Evolutionary conservation across 148 eudicot species (phyloP), one percentile per base, ranked within the genome.

Genomic region (Spergularia bocconei): DNA sequence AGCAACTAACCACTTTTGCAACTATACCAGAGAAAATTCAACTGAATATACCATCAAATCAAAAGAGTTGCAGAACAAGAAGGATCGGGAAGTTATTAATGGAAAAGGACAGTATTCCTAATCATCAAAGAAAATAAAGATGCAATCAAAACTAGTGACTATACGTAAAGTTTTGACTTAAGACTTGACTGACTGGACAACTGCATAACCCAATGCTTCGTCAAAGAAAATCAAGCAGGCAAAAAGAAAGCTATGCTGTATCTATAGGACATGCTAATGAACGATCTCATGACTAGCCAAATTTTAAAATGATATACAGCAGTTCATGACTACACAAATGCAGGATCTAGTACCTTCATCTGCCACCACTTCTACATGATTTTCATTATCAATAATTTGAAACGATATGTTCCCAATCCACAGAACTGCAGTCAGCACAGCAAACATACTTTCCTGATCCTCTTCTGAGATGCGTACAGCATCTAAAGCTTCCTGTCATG

Each of bases 381-480:
- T 89, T 80, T 91, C 97, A 75, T 79, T 77, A 86, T 88, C 94
- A 78, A 74, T 75, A 47, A 84, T 90, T 77, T 89, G 83, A 82
- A 90, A 95, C 53, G 93, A 81, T 82, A 95, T 86, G 87, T 95
- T 95, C 70, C 99, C 99, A 66, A 95, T 85, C 99, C 99, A 95
- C 62, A 95, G 82, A 44, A 95, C 88, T 61, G 96, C 93, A 81
- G 94, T 86, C 75, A 95, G 89, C 87, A 92, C 88, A 80, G 88
- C 82, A 81, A 89, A 91, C 70, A 83, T 73, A 76, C 86, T 83
- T 73, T 88, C 91, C 83, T 89, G 91, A 80, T 92, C 87, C 80
- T 88, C 88, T 80, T 88, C 83, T 72, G 79, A 38, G 70, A 95
- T 86, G 79, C 83, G 82, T 73, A 92, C 77, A 69, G 82, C 77